A percentile compares a stretch with the other conserved stretches of the same genome.
phyloP scores from a whole-genome alignment of 805 yeast species.

The Zygoascus biomembranicola region DNA sequence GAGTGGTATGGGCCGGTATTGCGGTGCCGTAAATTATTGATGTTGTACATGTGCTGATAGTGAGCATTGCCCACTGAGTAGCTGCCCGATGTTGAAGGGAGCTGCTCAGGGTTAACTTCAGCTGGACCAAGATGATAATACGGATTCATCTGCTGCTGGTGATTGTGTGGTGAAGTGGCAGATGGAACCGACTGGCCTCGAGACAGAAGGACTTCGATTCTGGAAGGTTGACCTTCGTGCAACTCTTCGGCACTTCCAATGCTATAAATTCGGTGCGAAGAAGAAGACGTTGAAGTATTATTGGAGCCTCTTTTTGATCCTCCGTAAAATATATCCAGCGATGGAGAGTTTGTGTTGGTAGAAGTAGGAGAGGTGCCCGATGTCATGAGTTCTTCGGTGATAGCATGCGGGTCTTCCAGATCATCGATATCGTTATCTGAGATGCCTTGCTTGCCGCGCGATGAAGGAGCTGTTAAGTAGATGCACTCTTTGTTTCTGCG shows the following conservation, averaged over 20 bases:
- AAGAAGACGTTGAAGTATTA: background rate
- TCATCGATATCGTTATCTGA: background rate
- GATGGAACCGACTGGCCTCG: background rate
- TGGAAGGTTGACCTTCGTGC: background rate
- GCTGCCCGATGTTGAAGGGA: too few relatives aligned
- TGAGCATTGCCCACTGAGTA: too few relatives aligned
- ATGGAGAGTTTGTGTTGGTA: background rate
- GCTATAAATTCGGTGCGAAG: background rate
- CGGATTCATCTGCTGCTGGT: background rate
- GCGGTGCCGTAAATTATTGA: too few relatives aligned
- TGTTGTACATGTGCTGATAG: too few relatives aligned
- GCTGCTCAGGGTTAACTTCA: too few relatives aligned
- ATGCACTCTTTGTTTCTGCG: slow-evolving; percentile 15
- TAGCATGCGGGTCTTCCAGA: background rate
- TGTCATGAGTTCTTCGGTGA: background rate
- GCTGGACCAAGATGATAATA: too few relatives aligned
- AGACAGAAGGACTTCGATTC: background rate
- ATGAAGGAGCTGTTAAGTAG: slow-evolving; percentile 1
- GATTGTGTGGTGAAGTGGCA: background rate
- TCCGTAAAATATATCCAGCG: background rate
- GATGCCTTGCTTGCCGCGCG: background rate
- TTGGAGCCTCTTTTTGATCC: background rate
- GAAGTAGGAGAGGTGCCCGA: background rate
- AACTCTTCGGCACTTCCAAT: background rate
- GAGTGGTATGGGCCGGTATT: too few relatives aligned